phyloP scores from a whole-genome alignment of 2,329 filamentous ascomycete species.

The Hypoxylon rubiginosum region DNA sequence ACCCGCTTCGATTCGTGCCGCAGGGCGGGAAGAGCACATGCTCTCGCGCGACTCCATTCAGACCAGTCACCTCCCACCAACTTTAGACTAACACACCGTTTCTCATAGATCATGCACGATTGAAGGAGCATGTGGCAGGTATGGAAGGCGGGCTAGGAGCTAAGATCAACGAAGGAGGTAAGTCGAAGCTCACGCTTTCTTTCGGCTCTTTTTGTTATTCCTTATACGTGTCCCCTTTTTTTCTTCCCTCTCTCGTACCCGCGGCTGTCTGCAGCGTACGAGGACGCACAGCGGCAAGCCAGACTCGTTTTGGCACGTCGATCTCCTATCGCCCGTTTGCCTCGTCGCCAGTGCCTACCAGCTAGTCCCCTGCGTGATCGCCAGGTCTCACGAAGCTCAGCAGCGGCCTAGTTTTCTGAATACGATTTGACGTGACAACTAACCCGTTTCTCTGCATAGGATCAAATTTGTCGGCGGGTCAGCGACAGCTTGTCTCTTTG shows the following conservation, averaged over 20 bases:
- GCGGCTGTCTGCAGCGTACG: constrained; percentile 48
- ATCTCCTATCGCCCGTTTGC: constrained; percentile 27
- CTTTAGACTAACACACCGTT: constrained; percentile 56
- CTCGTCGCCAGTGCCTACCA: constrained; percentile 39
- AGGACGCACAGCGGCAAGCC: constrained; percentile 38
- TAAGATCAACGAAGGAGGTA: constrained; percentile 92
- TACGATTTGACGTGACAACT: constrained; percentile 30
- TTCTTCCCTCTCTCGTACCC: constrained; percentile 31
- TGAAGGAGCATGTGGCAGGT: constrained; percentile 87
- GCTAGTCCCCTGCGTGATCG: constrained; percentile 53
- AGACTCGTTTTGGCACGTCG: constrained; percentile 38
- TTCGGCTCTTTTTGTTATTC: constrained; percentile 41
- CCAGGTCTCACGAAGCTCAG: constrained; percentile 44
- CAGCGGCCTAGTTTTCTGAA: constrained; percentile 10
- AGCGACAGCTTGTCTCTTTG: constrained; percentile 92
- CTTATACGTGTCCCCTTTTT: constrained; percentile 40
- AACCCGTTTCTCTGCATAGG: constrained; percentile 64
- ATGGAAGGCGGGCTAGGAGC: constrained; percentile 95
- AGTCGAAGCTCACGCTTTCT: constrained; percentile 58
- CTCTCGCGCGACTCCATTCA: constrained; percentile 37
- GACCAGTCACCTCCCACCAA: constrained; percentile 37
- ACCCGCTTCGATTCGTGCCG: constrained; percentile 38
- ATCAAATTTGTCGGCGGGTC: constrained; percentile 94
- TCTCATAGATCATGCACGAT: constrained; percentile 83
- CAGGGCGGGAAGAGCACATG: constrained; percentile 45